phyloP scores from a whole-genome alignment of 352 stramenopile species.

The Globisporangium canariense region DNA sequence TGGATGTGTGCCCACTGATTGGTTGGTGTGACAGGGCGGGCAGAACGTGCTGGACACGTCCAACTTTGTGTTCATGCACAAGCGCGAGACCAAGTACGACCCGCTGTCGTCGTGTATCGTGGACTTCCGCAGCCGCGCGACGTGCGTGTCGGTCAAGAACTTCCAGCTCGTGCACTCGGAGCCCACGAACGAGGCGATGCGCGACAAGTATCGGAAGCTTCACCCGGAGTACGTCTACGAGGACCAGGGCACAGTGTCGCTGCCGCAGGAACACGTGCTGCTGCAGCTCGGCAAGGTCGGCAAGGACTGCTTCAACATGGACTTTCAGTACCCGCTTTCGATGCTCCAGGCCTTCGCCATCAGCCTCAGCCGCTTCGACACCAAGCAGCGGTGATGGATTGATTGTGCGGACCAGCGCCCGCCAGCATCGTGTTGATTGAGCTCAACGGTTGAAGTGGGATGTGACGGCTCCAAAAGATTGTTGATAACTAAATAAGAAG shows the following conservation, averaged over 20 bases:
- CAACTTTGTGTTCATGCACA: constrained; percentile 83
- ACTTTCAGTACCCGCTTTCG: constrained; percentile 91
- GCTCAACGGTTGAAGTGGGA: too few species aligned
- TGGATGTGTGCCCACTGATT: constrained; percentile 8
- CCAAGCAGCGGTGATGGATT: constrained; percentile 66
- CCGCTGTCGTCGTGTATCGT: constrained; percentile 90
- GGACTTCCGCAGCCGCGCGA: constrained; percentile 90
- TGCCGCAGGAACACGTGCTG: constrained; percentile 79
- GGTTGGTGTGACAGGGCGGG: constrained; percentile 34
- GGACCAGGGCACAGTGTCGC: constrained; percentile 79
- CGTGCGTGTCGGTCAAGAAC: constrained; percentile 90
- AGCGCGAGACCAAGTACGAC: constrained; percentile 89
- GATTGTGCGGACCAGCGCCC: background rate
- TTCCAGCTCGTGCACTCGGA: constrained; percentile 90
- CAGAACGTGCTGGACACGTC: constrained; percentile 79
- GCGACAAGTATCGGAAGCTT: constrained; percentile 63
- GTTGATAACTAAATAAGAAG: background rate
- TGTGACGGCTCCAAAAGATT: background rate
- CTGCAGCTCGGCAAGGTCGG: constrained; percentile 86
- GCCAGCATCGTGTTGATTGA: background rate
- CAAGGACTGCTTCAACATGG: constrained; percentile 94
- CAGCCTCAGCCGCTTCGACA: constrained; percentile 90
- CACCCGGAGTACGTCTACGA: constrained; percentile 77
- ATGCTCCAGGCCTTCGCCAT: constrained; percentile 93
- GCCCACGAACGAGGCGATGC: constrained; percentile 62